Percentiles rank a stretch among this genome's conserved stretches.
phyloP scores from a whole-genome alignment of 2,329 filamentous ascomycete species.

The Sclerotinia minor region DNA sequence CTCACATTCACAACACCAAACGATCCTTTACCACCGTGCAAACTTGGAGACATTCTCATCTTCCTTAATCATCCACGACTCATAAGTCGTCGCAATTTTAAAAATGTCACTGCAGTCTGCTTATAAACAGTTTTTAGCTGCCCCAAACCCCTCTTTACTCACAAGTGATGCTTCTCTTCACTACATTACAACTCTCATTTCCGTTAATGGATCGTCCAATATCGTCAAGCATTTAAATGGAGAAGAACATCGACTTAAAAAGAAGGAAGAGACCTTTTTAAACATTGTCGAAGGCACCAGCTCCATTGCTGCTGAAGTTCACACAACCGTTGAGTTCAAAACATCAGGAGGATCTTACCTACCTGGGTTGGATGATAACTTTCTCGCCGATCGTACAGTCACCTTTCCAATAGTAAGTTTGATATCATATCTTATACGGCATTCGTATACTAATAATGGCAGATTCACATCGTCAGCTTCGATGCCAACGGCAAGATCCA shows the following conservation, averaged over 20 bases:
- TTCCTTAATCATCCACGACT: neutral
- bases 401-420: slow-evolving; percentile 75
- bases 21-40: neutral
- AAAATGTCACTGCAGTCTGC: slow-evolving; percentile 52
- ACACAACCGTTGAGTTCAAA: slow-evolving; percentile 80
- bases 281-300: slow-evolving; percentile 69
- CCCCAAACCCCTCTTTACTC: slow-evolving; percentile 63
- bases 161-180: slow-evolving; percentile 68
- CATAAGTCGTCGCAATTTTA: slow-evolving; percentile 8
- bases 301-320: slow-evolving; percentile 73
- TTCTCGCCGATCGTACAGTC: slow-evolving; percentile 78
- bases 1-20: neutral
- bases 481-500: slow-evolving; percentile 73
- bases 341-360: slow-evolving; percentile 82
- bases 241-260: slow-evolving; percentile 73
- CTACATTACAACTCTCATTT: slow-evolving; percentile 87
- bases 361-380: slow-evolving; percentile 90
- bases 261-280: slow-evolving; percentile 77
- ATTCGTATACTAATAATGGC: slow-evolving; percentile 33
- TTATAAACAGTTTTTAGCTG: slow-evolving; percentile 72
- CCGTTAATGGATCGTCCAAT: slow-evolving; percentile 66
- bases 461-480: slow-evolving; percentile 90
- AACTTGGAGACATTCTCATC: slow-evolving; percentile 1
- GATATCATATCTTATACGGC: neutral
- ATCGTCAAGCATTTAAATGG: slow-evolving; percentile 80